Conservation (phyloP, 2,329 filamentous ascomycete genomes). For the Lasiodiplodia sp. region DNA sequence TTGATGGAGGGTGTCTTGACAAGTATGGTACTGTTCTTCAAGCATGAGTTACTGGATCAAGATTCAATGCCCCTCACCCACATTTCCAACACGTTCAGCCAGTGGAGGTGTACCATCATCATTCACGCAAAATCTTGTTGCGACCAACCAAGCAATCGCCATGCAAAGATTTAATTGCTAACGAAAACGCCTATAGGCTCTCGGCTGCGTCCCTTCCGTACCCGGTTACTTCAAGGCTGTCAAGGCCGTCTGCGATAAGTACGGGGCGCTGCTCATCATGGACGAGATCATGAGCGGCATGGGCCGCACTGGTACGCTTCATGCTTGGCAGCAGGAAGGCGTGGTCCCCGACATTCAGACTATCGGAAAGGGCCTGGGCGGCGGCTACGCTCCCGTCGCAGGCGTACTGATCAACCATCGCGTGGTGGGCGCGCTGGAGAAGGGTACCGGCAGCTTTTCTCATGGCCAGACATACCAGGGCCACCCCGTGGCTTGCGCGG, state of each 20-base stretch:
- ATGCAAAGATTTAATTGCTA: neutral
- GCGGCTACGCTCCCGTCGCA: slow-evolving; percentile 68
- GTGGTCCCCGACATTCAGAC: slow-evolving; percentile 71
- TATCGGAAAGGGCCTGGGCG: slow-evolving; percentile 71
- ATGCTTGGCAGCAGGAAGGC: slow-evolving; percentile 68
- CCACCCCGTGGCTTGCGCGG: slow-evolving; percentile 65
- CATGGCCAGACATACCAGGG: slow-evolving; percentile 69
- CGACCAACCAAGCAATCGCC: neutral
- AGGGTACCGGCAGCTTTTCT: slow-evolving; percentile 57
- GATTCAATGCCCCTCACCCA: too few relatives aligned
- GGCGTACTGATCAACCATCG: slow-evolving; percentile 63
- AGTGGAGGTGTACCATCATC: too few relatives aligned
- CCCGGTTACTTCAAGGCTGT: slow-evolving; percentile 75
- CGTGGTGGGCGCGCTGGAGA: slow-evolving; percentile 58
- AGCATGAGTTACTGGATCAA: too few relatives aligned
- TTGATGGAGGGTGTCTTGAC: too few relatives aligned
- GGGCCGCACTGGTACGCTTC: slow-evolving; percentile 65
- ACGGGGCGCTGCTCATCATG: slow-evolving; percentile 77
- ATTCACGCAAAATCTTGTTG: too few relatives aligned
- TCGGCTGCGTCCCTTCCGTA: slow-evolving; percentile 73
- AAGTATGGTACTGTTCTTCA: too few relatives aligned
- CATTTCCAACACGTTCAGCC: too few relatives aligned
- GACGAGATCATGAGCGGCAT: slow-evolving; percentile 80
- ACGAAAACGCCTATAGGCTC: slow-evolving; percentile 52
- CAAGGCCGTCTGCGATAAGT: slow-evolving; percentile 70